Conservation (phyloP, 805 yeast genomes). For the Myxozyma vanderwaltii region DNA sequence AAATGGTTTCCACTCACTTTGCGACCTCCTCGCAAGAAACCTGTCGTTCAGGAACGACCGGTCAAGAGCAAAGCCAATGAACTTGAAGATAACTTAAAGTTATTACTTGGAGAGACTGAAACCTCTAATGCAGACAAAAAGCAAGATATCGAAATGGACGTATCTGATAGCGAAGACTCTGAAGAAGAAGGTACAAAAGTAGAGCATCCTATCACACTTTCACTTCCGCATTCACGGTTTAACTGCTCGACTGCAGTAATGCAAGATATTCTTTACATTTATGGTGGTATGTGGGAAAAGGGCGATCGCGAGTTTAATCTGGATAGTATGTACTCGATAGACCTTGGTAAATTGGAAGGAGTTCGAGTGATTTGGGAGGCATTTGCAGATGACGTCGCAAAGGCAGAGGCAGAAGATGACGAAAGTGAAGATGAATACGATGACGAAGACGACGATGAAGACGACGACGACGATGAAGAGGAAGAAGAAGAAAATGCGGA, state of each 20-base stretch:
- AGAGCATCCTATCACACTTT: slow-evolving; percentile 57
- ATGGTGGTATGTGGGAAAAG: slow-evolving; percentile 86
- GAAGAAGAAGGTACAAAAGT: slow-evolving; percentile 46
- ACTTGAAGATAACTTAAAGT: slow-evolving; percentile 73
- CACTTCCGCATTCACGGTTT: slow-evolving; percentile 83
- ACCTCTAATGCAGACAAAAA: slow-evolving; percentile 25
- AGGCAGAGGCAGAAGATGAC: slow-evolving; percentile 44
- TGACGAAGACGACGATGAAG: slow-evolving; percentile 74
- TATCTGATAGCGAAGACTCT: slow-evolving; percentile 42
- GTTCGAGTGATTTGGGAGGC: slow-evolving; percentile 90
- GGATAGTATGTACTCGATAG: slow-evolving; percentile 84
- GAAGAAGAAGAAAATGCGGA: slow-evolving; percentile 48
- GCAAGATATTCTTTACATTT: slow-evolving; percentile 79
- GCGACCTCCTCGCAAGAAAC: slow-evolving; percentile 58
- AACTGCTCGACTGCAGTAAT: slow-evolving; percentile 83
- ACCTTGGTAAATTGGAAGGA: slow-evolving; percentile 84
- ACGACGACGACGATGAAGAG: slow-evolving; percentile 58
- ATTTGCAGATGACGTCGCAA: slow-evolving; percentile 53
- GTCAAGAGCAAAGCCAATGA: slow-evolving; percentile 66
- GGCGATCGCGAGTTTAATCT: slow-evolving; percentile 84
- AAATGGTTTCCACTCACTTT: slow-evolving; percentile 80
- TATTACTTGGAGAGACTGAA: slow-evolving; percentile 40
- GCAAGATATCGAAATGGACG: slow-evolving; percentile 40
- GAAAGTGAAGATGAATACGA: slow-evolving; percentile 54
- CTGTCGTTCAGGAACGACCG: slow-evolving; percentile 47